Percentiles rank a stretch among this genome's conserved stretches.
phyloP scores from a whole-genome alignment of 2,329 filamentous ascomycete genomes.

The Fusarium sp. region DNA sequence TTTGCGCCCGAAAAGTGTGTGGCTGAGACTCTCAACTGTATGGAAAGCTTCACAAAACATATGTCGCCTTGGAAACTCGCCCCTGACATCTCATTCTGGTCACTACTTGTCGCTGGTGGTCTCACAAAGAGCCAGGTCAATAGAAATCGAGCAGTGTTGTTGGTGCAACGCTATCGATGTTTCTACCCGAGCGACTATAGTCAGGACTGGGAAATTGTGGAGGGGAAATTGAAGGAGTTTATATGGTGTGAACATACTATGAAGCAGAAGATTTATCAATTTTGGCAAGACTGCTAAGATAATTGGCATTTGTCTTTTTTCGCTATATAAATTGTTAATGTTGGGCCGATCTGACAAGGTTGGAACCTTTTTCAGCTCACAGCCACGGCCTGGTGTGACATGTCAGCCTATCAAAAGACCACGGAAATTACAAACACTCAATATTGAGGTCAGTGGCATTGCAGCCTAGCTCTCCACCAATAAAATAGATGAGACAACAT shows the following conservation, averaged over 20 bases:
- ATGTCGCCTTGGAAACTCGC: conserved; percentile 15
- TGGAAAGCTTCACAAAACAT: not conserved
- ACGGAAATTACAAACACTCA: not conserved
- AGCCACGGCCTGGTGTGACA: rapidly evolving
- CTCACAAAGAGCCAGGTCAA: not conserved
- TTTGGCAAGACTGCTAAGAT: not conserved
- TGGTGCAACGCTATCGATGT: not conserved
- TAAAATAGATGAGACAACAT: rapidly evolving
- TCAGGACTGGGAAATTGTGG: not conserved
- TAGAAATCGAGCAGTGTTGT: rapidly evolving
- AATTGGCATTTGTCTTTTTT: not conserved
- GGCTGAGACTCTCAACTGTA: not conserved
- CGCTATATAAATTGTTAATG: not conserved
- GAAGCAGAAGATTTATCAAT: rapidly evolving
- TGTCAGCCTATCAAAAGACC: rapidly evolving
- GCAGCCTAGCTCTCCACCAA: not conserved
- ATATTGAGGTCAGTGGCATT: not conserved
- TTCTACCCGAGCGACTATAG: not conserved
- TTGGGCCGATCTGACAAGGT: not conserved
- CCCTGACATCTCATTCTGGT: not conserved
- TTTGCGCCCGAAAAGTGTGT: not conserved
- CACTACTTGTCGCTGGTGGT: not conserved
- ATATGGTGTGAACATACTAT: not conserved
- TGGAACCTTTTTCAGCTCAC: not conserved
- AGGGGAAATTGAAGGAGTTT: not conserved